phyloP scores from a whole-genome alignment of 257 asterid species.

The Apocynum venetum region DNA sequence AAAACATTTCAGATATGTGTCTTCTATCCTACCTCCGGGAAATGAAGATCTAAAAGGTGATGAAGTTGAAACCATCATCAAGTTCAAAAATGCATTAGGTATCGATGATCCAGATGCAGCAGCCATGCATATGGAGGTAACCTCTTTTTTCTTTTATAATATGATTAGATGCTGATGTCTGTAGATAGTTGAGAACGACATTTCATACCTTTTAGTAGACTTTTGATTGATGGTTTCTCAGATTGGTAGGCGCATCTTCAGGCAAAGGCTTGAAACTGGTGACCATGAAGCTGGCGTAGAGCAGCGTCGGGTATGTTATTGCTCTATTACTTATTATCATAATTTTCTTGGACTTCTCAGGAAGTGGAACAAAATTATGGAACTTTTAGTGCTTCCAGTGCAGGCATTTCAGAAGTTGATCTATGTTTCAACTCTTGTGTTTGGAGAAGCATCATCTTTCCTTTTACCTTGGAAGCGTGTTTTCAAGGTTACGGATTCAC shows the following conservation, averaged over 20 bases:
- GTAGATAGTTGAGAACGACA: slow-evolving; percentile 6
- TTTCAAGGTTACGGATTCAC: slow-evolving; percentile 86
- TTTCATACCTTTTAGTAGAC: slow-evolving; percentile 9
- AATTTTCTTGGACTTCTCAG: slow-evolving; percentile 11
- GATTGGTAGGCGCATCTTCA: slow-evolving; percentile 91
- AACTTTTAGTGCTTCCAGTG: slow-evolving; percentile 53
- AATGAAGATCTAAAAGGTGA: slow-evolving; percentile 80
- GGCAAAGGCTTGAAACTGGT: slow-evolving; percentile 97
- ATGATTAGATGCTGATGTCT: not conserved
- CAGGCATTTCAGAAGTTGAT: slow-evolving; percentile 99
- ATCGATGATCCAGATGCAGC: slow-evolving; percentile 99
- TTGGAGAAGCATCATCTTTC: slow-evolving; percentile 94
- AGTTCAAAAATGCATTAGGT: slow-evolving; percentile 82
- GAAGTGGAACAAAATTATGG: slow-evolving; percentile 24
- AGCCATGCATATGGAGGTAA: slow-evolving; percentile 96
- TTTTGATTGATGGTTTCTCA: slow-evolving; percentile 40
- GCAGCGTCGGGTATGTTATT: slow-evolving; percentile 69
- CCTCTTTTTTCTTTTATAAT: not conserved
- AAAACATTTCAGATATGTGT: slow-evolving; percentile 51
- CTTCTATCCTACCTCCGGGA: slow-evolving; percentile 78
- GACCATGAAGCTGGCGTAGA: slow-evolving; percentile 73
- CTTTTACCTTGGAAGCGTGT: slow-evolving; percentile 99
- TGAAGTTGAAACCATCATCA: slow-evolving; percentile 76
- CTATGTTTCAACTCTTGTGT: slow-evolving; percentile 86
- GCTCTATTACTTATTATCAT: slow-evolving; percentile 19